A percentile compares a stretch with the other conserved stretches of the same genome.
Evolutionary conservation across 2,329 filamentous ascomycete species (phyloP).

Genomic region (Colletotrichum incanum): DNA sequence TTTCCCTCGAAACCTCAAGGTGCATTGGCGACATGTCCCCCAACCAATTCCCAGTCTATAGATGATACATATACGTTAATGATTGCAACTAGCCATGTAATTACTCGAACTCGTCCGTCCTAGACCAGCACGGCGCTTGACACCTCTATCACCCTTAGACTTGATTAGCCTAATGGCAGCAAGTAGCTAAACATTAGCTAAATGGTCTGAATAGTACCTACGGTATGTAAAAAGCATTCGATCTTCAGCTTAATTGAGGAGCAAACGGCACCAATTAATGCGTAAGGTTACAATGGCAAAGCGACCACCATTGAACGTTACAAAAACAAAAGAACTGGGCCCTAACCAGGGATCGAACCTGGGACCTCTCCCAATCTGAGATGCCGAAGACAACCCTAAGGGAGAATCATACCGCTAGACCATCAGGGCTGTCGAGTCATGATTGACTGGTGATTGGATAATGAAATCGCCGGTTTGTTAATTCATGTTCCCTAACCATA

Average conservation of each 20-base stretch:
- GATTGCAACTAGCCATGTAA: no score
- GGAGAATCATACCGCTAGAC: conserved; percentile 35
- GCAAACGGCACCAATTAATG: not conserved
- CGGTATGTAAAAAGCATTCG: not conserved
- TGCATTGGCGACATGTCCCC: no score
- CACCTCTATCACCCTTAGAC: not conserved
- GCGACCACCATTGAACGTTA: not conserved
- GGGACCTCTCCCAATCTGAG: conserved; percentile 20
- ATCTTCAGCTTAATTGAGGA: not conserved
- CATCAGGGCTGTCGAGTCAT: conserved; percentile 17
- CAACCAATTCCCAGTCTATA: no score
- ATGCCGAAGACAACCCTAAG: conserved; percentile 13
- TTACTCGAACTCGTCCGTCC: no score
- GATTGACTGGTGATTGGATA: not conserved
- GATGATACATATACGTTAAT: no score
- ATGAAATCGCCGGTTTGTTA: accelerated
- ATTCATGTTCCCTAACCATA: not conserved
- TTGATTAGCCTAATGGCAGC: not conserved
- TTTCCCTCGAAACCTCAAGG: no score
- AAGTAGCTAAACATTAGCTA: accelerated
- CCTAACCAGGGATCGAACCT: conserved; percentile 36
- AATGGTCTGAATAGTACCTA: not conserved
- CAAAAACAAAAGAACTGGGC: conserved; percentile 14
- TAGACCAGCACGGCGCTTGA: not conserved
- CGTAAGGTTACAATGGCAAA: not conserved